Conservation (phyloP, 129 eudicot species). For the Artemisia argyi region DNA sequence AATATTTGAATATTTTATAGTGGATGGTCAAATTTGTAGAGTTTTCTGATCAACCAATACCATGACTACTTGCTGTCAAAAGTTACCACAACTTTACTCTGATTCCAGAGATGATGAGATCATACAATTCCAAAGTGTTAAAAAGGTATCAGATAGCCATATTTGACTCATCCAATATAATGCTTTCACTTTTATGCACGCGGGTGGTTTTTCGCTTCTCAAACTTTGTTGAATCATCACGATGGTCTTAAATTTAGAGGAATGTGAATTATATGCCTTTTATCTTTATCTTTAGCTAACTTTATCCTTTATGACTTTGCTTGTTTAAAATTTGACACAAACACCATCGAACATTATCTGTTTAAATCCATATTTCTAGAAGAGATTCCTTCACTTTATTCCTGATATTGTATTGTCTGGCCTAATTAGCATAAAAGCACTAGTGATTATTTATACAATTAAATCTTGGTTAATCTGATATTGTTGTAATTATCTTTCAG, state of each 20-base stretch:
- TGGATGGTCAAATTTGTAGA: constrained; percentile 6
- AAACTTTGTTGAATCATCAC: constrained; percentile 26
- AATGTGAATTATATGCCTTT: constrained; percentile 35
- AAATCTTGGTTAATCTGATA: neutral
- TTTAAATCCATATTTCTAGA: constrained; percentile 31
- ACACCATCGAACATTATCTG: constrained; percentile 36
- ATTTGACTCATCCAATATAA: constrained; percentile 41
- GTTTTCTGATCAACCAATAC: constrained; percentile 17
- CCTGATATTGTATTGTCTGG: constrained; percentile 27
- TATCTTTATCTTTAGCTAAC: constrained; percentile 34
- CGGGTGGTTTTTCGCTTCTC: constrained; percentile 43
- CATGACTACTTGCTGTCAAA: constrained; percentile 10
- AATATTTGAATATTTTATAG: neutral
- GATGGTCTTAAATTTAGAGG: neutral
- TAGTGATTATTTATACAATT: constrained; percentile 4
- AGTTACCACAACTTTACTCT: constrained; percentile 7
- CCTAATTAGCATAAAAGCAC: constrained; percentile 26
- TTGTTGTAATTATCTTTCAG: neutral
- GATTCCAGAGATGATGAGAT: constrained; percentile 29
- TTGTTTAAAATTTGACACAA: constrained; percentile 36
- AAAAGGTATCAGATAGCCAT: constrained; percentile 36
- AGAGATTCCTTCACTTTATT: constrained; percentile 37
- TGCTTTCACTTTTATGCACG: constrained; percentile 28
- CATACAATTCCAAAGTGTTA: constrained; percentile 17
- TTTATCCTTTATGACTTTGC: constrained; percentile 46